Conservation (phyloP, 345 rosid genomes). For the Aquilaria sinensis region DNA sequence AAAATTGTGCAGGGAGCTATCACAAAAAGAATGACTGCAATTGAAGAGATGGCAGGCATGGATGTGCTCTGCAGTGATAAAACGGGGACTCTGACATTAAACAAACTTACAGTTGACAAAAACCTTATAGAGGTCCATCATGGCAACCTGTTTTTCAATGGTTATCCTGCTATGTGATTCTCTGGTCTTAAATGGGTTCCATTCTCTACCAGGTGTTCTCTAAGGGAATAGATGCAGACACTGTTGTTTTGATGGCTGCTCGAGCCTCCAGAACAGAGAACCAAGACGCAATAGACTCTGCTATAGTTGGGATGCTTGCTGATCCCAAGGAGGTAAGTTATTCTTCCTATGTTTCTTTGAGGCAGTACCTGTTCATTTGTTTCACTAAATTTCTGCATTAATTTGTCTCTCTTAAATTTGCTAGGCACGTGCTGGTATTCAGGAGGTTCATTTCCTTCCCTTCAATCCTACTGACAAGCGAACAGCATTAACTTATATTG, state of each 20-base stretch:
- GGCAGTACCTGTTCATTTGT: constrained; percentile 1
- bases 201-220: constrained; percentile 61
- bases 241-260: constrained; percentile 94
- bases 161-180: constrained; percentile 6
- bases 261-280: constrained; percentile 89
- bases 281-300: constrained; percentile 96
- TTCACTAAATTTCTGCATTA: neutral
- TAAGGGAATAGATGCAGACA: constrained; percentile 85
- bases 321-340: constrained; percentile 88
- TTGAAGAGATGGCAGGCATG: constrained; percentile 99
- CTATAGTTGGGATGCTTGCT: constrained; percentile 94
- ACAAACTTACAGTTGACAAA: constrained; percentile 92
- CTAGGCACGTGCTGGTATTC: constrained; percentile 96
- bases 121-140: constrained; percentile 85
- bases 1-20: constrained; percentile 74
- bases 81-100: constrained; percentile 95
- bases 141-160: constrained; percentile 2
- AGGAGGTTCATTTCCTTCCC: constrained; percentile 92
- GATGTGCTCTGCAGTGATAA: constrained; percentile 99
- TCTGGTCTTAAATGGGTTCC: constrained; percentile 15
- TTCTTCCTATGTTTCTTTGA: neutral
- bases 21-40: constrained; percentile 99
- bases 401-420: constrained; percentile 9
- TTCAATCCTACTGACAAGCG: constrained; percentile 98
- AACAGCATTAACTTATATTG: constrained; percentile 85